Percentiles rank a stretch among this genome's conserved stretches.
These are phyloP conservation scores for Nicotiana obtusifolia DNA, from an alignment of 257 asterid genomes.

Conservation along the genomic window DNA sequence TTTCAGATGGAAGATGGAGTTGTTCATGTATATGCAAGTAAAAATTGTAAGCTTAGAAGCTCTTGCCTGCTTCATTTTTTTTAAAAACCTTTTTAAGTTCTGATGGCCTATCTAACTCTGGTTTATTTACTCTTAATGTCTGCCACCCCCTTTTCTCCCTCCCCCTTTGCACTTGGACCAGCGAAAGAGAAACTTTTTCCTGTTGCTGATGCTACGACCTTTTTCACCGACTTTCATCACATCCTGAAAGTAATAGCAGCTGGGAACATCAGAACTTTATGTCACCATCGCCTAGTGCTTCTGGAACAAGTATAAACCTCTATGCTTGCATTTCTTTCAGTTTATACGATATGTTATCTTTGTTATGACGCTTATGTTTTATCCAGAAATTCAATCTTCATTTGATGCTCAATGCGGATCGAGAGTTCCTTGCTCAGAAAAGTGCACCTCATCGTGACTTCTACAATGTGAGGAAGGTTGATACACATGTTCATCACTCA, in stretches of 20 bases:
- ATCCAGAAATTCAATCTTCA: slow-evolving; percentile 96
- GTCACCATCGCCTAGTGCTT: slow-evolving; percentile 93
- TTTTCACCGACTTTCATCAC: slow-evolving; percentile 91
- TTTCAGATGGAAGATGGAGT: slow-evolving; percentile 99
- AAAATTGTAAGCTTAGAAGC: slow-evolving; percentile 54
- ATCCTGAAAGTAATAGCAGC: slow-evolving; percentile 95
- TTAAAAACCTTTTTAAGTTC: background rate
- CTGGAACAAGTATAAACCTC: slow-evolving; percentile 66
- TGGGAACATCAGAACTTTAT: slow-evolving; percentile 81
- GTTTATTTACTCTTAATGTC: background rate
- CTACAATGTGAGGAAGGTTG: slow-evolving; percentile 94
- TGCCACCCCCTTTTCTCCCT: slow-evolving; percentile 7
- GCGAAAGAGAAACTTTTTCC: slow-evolving; percentile 83
- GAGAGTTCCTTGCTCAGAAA: slow-evolving; percentile 96
- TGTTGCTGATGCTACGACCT: slow-evolving; percentile 87
- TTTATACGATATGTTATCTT: slow-evolving; percentile 4
- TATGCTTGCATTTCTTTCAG: background rate
- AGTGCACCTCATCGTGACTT: slow-evolving; percentile 99
- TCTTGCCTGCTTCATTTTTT: slow-evolving; percentile 1
- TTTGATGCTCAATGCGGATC: slow-evolving; percentile 98
- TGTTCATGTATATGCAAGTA: slow-evolving; percentile 76
- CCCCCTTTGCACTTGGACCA: slow-evolving; percentile 29
- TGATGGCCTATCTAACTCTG: background rate
- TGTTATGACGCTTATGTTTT: background rate
- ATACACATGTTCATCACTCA: slow-evolving; percentile 98